phyloP scores from a whole-genome alignment of 768 basidiomycete species.

The Boletus rex-veris region DNA sequence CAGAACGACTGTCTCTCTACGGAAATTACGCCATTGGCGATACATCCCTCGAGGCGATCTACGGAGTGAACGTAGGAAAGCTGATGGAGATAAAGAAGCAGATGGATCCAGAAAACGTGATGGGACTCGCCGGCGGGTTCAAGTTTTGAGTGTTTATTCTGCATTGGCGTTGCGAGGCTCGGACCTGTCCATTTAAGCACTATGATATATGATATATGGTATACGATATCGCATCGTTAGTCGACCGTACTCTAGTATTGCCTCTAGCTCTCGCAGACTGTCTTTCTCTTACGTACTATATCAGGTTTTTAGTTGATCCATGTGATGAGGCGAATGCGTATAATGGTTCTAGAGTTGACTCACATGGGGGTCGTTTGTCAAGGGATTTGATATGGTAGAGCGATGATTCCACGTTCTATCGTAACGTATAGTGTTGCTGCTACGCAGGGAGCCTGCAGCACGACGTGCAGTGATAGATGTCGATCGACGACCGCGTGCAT shows the following conservation, averaged over 20 bases:
- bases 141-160: constrained; percentile 38
- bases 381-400: not conserved
- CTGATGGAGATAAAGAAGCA: constrained; percentile 39
- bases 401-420: constrained; percentile 5
- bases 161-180: not conserved
- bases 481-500: constrained; percentile 19
- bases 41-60: constrained; percentile 49
- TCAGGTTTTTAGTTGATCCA: not conserved
- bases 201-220: not conserved
- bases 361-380: not conserved
- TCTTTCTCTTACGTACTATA: not conserved
- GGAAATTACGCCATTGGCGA: constrained; percentile 57
- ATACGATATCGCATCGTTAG: not conserved
- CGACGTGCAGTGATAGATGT: constrained; percentile 8
- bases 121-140: constrained; percentile 67
- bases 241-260: not conserved
- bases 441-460: constrained; percentile 6
- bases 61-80: constrained; percentile 44
- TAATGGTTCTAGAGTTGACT: not conserved
- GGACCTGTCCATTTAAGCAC: constrained; percentile 6
- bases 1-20: constrained; percentile 42
- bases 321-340: not conserved
- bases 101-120: constrained; percentile 57
- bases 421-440: constrained; percentile 1
- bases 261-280: not conserved